Base-by-base conservation (phyloP, 23 red algal genomes). In the Gracilariopsis chorda region DNA sequence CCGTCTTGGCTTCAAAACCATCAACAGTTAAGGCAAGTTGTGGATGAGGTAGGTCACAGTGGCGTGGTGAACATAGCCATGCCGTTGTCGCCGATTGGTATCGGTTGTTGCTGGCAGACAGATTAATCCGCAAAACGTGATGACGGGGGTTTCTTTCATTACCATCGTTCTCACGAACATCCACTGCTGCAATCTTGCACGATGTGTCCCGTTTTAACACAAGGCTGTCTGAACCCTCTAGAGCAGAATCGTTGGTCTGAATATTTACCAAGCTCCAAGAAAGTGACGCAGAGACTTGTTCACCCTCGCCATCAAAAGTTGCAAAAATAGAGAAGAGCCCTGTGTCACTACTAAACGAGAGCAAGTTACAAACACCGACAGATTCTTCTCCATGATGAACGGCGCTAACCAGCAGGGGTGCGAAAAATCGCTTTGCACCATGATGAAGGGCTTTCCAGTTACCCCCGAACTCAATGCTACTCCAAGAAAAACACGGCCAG, bases 391-490 rank as follows among this genome's bases (percentile, higher is more conserved):
- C 76, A 58, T 80, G 76, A 19, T 80, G 76, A 14, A 87, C 82
- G 19, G 48, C 61, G 60, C 42, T 70, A 23, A 87, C 55, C 41
- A 87, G 30, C 59, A 87, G 29, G 7, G 82, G 82, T 10, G 47
- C 60, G 43, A 69, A 87, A 48, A 87, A 87, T 9, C 29, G 41
- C 7, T 49, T 47, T 3, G 82, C 82, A 2, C 59, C 64, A 28
- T 71, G 72, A 45, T 87, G 82, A 8, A 87, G 65, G 13, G 82
- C 82, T 36, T 87, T 87, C 82, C 82, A 87, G 48, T 70, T 87
- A 7, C 82, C 82, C 1, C 60, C 56, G 72, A 46, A 87, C 59
- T 87, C 82, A 43, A 87, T 46, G 43, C 82, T 87, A 29, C 60
- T 70, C 82, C 82, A 87, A 39, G 60, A 70, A 53, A 53, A 48